Percentiles rank a stretch among this genome's conserved stretches.
These are phyloP conservation scores for Cladosporium sp. DNA, from an alignment of 2,329 filamentous ascomycete species.

Conservation along the genomic window DNA sequence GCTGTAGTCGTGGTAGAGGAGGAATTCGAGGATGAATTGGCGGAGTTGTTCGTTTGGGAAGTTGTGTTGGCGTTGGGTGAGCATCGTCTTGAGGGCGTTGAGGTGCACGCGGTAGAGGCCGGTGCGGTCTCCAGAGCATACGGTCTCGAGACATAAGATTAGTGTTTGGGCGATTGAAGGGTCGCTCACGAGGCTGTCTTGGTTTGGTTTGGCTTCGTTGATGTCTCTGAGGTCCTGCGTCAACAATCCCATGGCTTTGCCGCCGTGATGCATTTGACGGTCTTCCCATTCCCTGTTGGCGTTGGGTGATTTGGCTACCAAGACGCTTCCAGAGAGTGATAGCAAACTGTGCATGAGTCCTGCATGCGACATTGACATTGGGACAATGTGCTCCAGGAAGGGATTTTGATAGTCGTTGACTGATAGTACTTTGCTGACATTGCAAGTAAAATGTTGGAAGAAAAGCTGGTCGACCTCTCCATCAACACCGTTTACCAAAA, in stretches of 20 bases:
- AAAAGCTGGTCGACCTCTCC: constrained; percentile 77
- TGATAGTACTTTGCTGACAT: constrained; percentile 78
- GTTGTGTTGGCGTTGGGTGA: constrained; percentile 55
- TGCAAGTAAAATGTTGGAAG: constrained; percentile 78
- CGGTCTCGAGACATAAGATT: constrained; percentile 62
- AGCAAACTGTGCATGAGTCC: constrained; percentile 90
- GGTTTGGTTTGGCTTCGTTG: constrained; percentile 9
- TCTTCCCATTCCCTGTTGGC: constrained; percentile 52
- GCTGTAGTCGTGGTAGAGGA: constrained; percentile 75
- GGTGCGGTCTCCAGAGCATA: constrained; percentile 60
- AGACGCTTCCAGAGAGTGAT: constrained; percentile 77
- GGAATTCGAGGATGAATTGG: constrained; percentile 73
- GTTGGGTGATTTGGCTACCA: constrained; percentile 53
- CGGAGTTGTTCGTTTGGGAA: constrained; percentile 65
- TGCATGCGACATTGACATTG: constrained; percentile 75
- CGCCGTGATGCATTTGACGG: constrained; percentile 58
- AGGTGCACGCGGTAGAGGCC: constrained; percentile 82
- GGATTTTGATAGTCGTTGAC: constrained; percentile 79
- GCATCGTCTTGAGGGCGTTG: constrained; percentile 70
- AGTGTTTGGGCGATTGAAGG: constrained; percentile 64
- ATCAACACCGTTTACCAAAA: constrained; percentile 78
- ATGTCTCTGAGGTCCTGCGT: constrained; percentile 27
- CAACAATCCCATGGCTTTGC: constrained; percentile 39
- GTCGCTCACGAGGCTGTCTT: constrained; percentile 36
- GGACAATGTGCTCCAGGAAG: constrained; percentile 80